These are phyloP conservation scores for Amanita fuliginea DNA, from an alignment of 768 basidiomycete species.

Conservation along the genomic window DNA sequence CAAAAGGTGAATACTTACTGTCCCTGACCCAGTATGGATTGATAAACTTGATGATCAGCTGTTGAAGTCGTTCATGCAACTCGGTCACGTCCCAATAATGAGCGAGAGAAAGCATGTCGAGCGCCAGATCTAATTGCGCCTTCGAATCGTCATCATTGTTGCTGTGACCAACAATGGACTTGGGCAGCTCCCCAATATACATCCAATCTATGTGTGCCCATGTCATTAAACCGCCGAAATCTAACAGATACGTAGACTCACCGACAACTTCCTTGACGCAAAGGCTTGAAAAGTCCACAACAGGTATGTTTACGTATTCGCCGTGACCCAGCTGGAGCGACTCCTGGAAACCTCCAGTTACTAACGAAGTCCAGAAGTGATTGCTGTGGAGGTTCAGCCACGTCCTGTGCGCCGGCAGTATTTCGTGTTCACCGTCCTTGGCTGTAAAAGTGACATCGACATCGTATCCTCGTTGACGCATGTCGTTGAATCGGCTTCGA, in stretches of 20 bases:
- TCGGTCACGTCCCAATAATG: slow-evolving; percentile 5
- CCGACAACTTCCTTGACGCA: slow-evolving; percentile 13
- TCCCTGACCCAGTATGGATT: slow-evolving; percentile 16
- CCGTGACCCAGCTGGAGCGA: neutral
- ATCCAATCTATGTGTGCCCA: slow-evolving; percentile 2
- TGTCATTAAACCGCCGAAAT: neutral
- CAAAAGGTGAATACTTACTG: slow-evolving; percentile 13
- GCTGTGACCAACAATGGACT: slow-evolving; percentile 18
- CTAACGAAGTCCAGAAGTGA: slow-evolving; percentile 17
- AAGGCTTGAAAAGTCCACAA: slow-evolving; percentile 1
- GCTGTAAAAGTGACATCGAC: slow-evolving; percentile 27
- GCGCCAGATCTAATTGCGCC: slow-evolving; percentile 4
- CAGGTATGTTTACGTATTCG: slow-evolving; percentile 10
- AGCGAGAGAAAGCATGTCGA: slow-evolving; percentile 8
- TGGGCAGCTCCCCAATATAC: slow-evolving; percentile 4
- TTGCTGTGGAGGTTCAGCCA: slow-evolving; percentile 25
- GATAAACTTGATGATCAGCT: slow-evolving; percentile 14
- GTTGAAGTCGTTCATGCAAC: slow-evolving; percentile 4
- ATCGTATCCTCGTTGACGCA: slow-evolving; percentile 20
- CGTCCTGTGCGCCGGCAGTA: slow-evolving; percentile 26
- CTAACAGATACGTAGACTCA: neutral
- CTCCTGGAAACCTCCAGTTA: slow-evolving; percentile 15
- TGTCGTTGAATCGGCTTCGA: slow-evolving; percentile 20
- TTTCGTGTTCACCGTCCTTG: slow-evolving; percentile 10
- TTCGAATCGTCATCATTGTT: slow-evolving; percentile 3